A percentile compares a stretch with the other conserved stretches of the same genome.
Conservation (phyloP, 2,329 filamentous ascomycete species). For the Cyphellophora europaea region DNA sequence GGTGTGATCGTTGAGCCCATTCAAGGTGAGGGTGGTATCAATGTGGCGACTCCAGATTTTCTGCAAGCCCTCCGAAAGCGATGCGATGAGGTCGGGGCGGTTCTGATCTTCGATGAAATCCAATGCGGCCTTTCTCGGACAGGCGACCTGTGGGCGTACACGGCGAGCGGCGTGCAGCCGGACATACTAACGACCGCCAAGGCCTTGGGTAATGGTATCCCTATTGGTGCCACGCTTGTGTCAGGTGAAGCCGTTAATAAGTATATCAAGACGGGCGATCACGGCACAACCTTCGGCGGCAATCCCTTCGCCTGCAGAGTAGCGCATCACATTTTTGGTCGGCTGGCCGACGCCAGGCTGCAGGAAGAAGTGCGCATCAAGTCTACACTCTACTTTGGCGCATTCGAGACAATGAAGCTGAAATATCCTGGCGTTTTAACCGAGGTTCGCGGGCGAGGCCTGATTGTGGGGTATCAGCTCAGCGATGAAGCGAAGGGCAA, state of each 20-base stretch:
- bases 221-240: slow-evolving; percentile 74
- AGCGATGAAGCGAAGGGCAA: slow-evolving; percentile 52
- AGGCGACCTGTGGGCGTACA: slow-evolving; percentile 82
- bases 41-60: slow-evolving; percentile 74
- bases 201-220: slow-evolving; percentile 92
- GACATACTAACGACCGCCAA: slow-evolving; percentile 93
- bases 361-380: slow-evolving; percentile 63
- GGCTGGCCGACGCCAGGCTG: slow-evolving; percentile 62
- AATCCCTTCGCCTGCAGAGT: slow-evolving; percentile 80
- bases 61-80: slow-evolving; percentile 71
- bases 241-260: slow-evolving; percentile 55
- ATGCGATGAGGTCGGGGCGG: slow-evolving; percentile 77
- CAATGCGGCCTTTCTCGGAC: slow-evolving; percentile 88
- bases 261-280: slow-evolving; percentile 66
- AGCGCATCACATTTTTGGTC: slow-evolving; percentile 74
- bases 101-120: slow-evolving; percentile 93
- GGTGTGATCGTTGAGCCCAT: slow-evolving; percentile 96
- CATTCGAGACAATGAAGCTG: slow-evolving; percentile 47
- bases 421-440: slow-evolving; percentile 62
- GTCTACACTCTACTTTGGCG: slow-evolving; percentile 48
- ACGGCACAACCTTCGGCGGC: slow-evolving; percentile 89
- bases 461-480: slow-evolving; percentile 83
- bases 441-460: slow-evolving; percentile 71
- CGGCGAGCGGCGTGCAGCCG: slow-evolving; percentile 58
- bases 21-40: slow-evolving; percentile 90